phyloP scores from a whole-genome alignment of 2,329 filamentous ascomycete species.

The Zymoseptoria pseudotritici region DNA sequence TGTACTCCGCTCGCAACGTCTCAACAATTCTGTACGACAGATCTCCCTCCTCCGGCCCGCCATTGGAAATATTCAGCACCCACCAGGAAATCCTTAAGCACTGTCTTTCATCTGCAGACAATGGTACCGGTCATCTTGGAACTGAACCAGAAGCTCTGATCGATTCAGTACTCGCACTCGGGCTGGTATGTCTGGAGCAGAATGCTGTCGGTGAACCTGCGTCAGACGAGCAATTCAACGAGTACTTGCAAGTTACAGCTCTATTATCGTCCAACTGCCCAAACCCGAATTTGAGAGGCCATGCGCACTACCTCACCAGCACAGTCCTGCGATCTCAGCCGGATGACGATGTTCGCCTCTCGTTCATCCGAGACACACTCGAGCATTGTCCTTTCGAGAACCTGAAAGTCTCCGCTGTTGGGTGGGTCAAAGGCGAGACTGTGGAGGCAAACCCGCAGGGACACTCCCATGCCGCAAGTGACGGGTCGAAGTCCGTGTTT shows the following conservation, averaged over 20 bases:
- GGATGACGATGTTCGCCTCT: conserved; percentile 44
- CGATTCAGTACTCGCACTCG: conserved; percentile 48
- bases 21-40: conserved; percentile 43
- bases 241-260: conserved; percentile 45
- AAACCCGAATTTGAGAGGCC: conserved; percentile 40
- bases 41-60: conserved; percentile 20
- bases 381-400: conserved; percentile 48
- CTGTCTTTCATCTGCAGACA: conserved; percentile 38
- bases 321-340: conserved; percentile 48
- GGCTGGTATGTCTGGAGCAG: conserved; percentile 43
- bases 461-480: conserved; percentile 8
- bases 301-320: conserved; percentile 43
- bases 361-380: conserved; percentile 49
- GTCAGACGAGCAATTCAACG: conserved; percentile 45
- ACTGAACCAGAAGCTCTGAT: conserved; percentile 46
- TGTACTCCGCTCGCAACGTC: conserved; percentile 47
- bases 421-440: conserved; percentile 55
- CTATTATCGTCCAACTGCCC: conserved; percentile 43
- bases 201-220: conserved; percentile 39
- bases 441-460: conserved; percentile 38
- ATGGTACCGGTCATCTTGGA: conserved; percentile 34
- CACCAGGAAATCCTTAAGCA: conserved; percentile 45
- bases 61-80: conserved; percentile 47
- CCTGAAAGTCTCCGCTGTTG: conserved; percentile 50
- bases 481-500: conserved; percentile 34